Evolutionary conservation across 345 rosid species (phyloP).

Genomic region (Aethionema arabicum): DNA sequence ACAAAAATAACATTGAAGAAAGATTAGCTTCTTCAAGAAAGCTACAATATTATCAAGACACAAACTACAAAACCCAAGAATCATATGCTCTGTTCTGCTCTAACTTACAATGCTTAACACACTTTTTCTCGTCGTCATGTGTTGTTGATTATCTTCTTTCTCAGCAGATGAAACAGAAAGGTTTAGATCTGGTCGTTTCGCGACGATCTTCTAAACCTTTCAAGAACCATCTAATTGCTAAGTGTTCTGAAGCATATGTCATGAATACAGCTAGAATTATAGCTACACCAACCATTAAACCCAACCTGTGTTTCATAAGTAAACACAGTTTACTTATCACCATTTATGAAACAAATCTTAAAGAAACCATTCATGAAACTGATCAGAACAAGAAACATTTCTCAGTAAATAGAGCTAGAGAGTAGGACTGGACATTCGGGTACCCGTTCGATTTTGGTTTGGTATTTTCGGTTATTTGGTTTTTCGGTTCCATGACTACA

Average conservation of each 20-base stretch:
- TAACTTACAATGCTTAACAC: constrained; percentile 23
- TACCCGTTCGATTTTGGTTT: too few species aligned
- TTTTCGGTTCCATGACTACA: too few species aligned
- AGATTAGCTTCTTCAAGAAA: constrained; percentile 4
- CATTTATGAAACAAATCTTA: constrained; percentile 2
- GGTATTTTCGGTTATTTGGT: too few species aligned
- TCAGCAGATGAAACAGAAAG: constrained; percentile 53
- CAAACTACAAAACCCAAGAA: constrained; percentile 2
- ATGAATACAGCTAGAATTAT: constrained; percentile 73
- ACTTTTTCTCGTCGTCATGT: constrained; percentile 7
- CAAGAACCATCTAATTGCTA: constrained; percentile 64
- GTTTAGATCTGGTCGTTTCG: constrained; percentile 50
- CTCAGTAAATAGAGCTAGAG: too few species aligned
- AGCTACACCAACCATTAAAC: constrained; percentile 79
- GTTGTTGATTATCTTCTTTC: neutral
- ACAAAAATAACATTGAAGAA: constrained; percentile 16
- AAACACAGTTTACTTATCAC: constrained; percentile 5
- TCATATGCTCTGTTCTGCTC: constrained; percentile 12
- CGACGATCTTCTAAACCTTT: constrained; percentile 66
- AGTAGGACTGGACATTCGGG: too few species aligned
- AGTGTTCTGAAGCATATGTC: constrained; percentile 89
- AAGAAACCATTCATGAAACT: neutral
- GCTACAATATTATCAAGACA: constrained; percentile 4
- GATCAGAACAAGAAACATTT: neutral
- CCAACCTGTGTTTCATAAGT: constrained; percentile 53